Evolutionary conservation across 2,329 filamentous ascomycete genomes (phyloP).

Genomic region (Botrytis hyacinthi): DNA sequence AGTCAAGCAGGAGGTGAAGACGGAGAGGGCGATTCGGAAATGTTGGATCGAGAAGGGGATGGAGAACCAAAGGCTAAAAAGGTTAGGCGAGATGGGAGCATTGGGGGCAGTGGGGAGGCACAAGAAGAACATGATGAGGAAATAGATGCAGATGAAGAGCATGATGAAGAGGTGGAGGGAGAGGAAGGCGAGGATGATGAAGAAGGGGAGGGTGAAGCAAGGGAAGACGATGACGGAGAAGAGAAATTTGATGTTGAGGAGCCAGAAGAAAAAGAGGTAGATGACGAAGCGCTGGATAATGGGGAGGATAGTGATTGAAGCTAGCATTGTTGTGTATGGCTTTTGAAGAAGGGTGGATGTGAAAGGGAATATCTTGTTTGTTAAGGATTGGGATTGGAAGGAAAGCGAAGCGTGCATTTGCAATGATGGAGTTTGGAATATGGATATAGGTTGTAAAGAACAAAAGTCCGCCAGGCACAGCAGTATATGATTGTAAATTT

Average conservation of each 20-base stretch:
- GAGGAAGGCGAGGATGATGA: constrained; percentile 44
- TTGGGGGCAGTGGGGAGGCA: constrained; percentile 39
- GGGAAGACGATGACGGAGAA: constrained; percentile 53
- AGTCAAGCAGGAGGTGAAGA: constrained; percentile 38
- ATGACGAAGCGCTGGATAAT: constrained; percentile 59
- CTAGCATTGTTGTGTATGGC: neutral
- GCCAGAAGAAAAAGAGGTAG: constrained; percentile 48
- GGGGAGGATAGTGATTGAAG: constrained; percentile 49
- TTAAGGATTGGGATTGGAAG: neutral
- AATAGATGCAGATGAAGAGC: constrained; percentile 48
- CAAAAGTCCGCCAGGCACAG: neutral
- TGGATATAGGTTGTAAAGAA: constrained; percentile 16
- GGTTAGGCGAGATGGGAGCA: constrained; percentile 43
- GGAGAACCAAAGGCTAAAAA: constrained; percentile 22
- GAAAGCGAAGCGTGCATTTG: constrained; percentile 14
- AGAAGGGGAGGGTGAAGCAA: constrained; percentile 50
- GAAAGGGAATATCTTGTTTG: neutral
- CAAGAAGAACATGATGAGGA: constrained; percentile 31
- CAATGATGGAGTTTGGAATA: constrained; percentile 14
- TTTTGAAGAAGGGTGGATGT: neutral
- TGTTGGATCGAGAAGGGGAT: constrained; percentile 34
- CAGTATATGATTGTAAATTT: neutral
- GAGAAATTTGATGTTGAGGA: constrained; percentile 55
- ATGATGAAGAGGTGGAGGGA: constrained; percentile 42
- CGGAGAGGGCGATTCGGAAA: constrained; percentile 43